Conservation (phyloP, 129 eudicot genomes). For the Calendula officinalis region DNA sequence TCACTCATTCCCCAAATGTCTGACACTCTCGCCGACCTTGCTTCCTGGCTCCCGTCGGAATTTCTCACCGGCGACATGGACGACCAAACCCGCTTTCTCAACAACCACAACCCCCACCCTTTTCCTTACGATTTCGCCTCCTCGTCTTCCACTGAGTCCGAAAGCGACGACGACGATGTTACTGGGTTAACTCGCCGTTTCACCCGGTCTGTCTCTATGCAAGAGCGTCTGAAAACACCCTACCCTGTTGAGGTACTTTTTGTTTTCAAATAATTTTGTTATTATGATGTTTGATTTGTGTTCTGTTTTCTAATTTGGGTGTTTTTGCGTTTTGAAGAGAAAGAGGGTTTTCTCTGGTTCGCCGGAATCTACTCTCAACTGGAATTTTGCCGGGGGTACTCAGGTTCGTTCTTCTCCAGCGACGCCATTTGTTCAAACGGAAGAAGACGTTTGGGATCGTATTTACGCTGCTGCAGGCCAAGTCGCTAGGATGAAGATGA, state of each 20-base stretch:
- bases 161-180: slow-evolving; percentile 53
- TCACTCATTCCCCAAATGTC: slow-evolving; percentile 30
- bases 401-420: slow-evolving; percentile 50
- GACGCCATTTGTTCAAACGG: slow-evolving; percentile 30
- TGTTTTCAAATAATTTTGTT: neutral
- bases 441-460: slow-evolving; percentile 48
- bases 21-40: slow-evolving; percentile 28
- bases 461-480: slow-evolving; percentile 57
- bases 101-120: slow-evolving; percentile 14
- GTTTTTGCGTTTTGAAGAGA: slow-evolving; percentile 20
- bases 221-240: slow-evolving; percentile 20
- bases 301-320: neutral
- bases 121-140: slow-evolving; percentile 39
- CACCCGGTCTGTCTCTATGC: slow-evolving; percentile 39
- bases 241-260: slow-evolving; percentile 34
- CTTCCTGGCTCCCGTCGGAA: slow-evolving; percentile 58
- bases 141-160: slow-evolving; percentile 38
- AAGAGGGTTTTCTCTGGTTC: slow-evolving; percentile 47
- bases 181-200: slow-evolving; percentile 55
- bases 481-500: slow-evolving; percentile 50
- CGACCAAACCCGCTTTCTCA: neutral
- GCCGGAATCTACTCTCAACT: slow-evolving; percentile 65
- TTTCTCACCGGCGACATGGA: slow-evolving; percentile 45
- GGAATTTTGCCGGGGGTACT: slow-evolving; percentile 43
- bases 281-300: too few species aligned